phyloP scores from a whole-genome alignment of 805 yeast genomes.

The Schwanniomyces occidentalis region DNA sequence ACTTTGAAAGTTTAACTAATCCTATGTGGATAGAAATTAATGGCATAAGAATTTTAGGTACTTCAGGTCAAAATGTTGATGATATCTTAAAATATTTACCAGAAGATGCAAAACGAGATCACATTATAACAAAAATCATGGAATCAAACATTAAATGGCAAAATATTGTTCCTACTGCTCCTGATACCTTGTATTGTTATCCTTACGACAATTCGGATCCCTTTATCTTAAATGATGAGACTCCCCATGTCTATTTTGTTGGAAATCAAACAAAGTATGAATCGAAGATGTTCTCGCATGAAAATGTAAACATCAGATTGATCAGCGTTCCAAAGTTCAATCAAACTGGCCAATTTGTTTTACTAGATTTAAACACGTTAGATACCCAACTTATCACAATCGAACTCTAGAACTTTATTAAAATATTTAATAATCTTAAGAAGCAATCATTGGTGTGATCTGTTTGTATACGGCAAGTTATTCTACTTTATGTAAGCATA shows the following conservation, averaged over 20 bases:
- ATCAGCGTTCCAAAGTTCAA: slow-evolving; percentile 73
- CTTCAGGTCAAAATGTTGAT: slow-evolving; percentile 81
- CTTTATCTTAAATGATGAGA: slow-evolving; percentile 62
- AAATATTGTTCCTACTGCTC: slow-evolving; percentile 89
- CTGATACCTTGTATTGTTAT: slow-evolving; percentile 90
- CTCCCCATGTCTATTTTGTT: slow-evolving; percentile 83
- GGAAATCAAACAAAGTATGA: slow-evolving; percentile 79
- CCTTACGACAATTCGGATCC: slow-evolving; percentile 82
- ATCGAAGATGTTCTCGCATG: slow-evolving; percentile 34
- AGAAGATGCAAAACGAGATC: slow-evolving; percentile 36
- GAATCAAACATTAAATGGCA: slow-evolving; percentile 79
- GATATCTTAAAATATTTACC: slow-evolving; percentile 72
- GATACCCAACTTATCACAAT: slow-evolving; percentile 53
- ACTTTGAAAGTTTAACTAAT: slow-evolving; percentile 46
- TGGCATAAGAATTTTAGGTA: slow-evolving; percentile 61
- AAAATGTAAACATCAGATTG: slow-evolving; percentile 41
- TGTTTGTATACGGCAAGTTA: no score
- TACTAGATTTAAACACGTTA: slow-evolving; percentile 20
- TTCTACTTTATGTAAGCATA: no score
- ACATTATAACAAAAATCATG: slow-evolving; percentile 43
- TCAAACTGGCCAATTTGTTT: slow-evolving; percentile 52
- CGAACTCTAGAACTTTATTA: no score
- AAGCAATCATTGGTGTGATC: no score
- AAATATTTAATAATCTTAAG: no score
- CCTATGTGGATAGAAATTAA: slow-evolving; percentile 71